A percentile compares a stretch with the other conserved stretches of the same genome.
Evolutionary conservation across 208 protist species (phyloP).

Genomic region (Histomonas meleagridis): DNA sequence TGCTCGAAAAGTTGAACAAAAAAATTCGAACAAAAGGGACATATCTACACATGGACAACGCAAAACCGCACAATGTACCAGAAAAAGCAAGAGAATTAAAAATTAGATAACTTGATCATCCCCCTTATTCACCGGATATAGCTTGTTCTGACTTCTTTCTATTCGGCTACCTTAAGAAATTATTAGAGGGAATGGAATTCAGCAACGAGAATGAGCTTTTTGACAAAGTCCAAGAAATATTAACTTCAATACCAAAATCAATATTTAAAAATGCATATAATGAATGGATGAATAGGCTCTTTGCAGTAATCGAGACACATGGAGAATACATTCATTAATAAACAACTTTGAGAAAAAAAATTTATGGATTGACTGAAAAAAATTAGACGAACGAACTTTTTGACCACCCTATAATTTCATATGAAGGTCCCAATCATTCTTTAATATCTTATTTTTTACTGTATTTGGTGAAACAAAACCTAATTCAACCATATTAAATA

Average conservation of each 20-base stretch:
- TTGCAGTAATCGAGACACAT: neutral
- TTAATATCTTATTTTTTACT: too few relatives aligned
- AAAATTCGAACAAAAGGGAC: neutral
- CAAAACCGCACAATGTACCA: neutral
- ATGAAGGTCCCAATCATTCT: too few relatives aligned
- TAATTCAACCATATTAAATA: too few relatives aligned
- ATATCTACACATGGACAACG: neutral
- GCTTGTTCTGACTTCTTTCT: neutral
- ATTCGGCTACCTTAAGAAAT: neutral
- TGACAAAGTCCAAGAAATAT: neutral
- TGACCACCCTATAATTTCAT: too few relatives aligned
- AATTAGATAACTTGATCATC: neutral
- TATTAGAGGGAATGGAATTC: neutral
- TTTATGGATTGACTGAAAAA: too few relatives aligned
- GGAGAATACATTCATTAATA: neutral
- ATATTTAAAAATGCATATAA: neutral
- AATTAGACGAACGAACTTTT: too few relatives aligned
- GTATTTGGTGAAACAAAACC: too few relatives aligned
- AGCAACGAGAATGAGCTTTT: neutral
- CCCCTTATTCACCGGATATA: neutral
- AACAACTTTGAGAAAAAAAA: too few relatives aligned
- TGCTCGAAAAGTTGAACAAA: neutral
- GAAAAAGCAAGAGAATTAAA: neutral
- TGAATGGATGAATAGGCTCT: neutral
- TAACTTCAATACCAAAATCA: neutral